phyloP scores from a whole-genome alignment of 1,284 basidiomycete genomes.

The Cronartium quercuum region DNA sequence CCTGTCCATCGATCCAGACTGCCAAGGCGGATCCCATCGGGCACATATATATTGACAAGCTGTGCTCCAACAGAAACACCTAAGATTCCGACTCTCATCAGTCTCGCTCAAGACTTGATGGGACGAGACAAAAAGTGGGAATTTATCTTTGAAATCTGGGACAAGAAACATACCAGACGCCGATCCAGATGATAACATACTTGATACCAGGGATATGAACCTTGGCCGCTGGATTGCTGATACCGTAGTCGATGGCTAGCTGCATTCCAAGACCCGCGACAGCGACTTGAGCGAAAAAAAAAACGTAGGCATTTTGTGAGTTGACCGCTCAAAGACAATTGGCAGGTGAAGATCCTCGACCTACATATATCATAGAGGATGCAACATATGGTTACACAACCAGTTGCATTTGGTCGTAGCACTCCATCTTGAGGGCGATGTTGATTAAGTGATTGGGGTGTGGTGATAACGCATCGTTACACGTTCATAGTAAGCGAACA shows the following conservation, averaged over 20 bases:
- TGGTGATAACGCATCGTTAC: not conserved
- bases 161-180: conserved; percentile 14
- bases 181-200: conserved; percentile 38
- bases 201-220: conserved; percentile 32
- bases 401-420: conserved; percentile 27
- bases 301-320: not conserved
- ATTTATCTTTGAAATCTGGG: not conserved
- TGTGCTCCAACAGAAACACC: conserved; percentile 38
- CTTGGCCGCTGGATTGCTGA: conserved; percentile 35
- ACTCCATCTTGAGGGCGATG: conserved; percentile 13
- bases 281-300: not conserved
- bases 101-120: too few species aligned
- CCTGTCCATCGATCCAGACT: conserved; percentile 26
- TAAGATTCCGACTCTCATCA: not conserved
- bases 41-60: conserved; percentile 39
- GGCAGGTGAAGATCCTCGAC: not conserved
- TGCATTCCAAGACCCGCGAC: conserved; percentile 36
- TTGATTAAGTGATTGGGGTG: not conserved
- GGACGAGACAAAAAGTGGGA: too few species aligned
- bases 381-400: conserved; percentile 34
- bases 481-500: not conserved
- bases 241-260: conserved; percentile 32
- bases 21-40: conserved; percentile 38
- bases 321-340: not conserved
- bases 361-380: conserved; percentile 35